These are phyloP conservation scores for Epichloe baconii DNA, from an alignment of 2,329 filamentous ascomycete species.

Conservation along the genomic window DNA sequence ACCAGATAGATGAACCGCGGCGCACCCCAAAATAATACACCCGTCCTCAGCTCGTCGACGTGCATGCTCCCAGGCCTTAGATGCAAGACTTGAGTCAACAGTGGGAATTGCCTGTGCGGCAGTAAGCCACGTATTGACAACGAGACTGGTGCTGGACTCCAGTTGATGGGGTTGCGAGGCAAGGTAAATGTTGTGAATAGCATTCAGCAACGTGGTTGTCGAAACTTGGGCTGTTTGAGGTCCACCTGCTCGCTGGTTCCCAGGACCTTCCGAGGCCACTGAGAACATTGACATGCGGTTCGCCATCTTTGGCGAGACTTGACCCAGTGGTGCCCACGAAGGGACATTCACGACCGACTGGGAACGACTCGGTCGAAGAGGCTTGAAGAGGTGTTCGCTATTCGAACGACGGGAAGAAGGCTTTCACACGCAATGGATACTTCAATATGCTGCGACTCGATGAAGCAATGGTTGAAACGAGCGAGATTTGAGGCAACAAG, in stretches of 20 bases:
- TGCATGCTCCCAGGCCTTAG: conserved; percentile 91
- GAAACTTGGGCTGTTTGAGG: conserved; percentile 71
- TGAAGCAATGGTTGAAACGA: not conserved
- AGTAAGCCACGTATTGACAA: conserved; percentile 92
- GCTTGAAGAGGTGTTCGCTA: not conserved
- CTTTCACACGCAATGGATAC: not conserved
- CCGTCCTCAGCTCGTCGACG: conserved; percentile 88
- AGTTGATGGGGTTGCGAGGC: conserved; percentile 71
- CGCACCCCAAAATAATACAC: conserved; percentile 78
- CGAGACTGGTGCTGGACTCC: conserved; percentile 80
- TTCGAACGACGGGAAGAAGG: not conserved
- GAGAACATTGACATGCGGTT: conserved; percentile 59
- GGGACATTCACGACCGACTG: conserved; percentile 26
- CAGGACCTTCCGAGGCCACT: conserved; percentile 49
- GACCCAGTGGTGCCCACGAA: conserved; percentile 18
- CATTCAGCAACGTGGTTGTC: conserved; percentile 84
- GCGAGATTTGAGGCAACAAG: not conserved
- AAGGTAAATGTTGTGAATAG: conserved; percentile 79
- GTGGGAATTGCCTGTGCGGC: conserved; percentile 59
- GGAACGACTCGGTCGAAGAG: not conserved
- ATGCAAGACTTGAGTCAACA: conserved; percentile 65
- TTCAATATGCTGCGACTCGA: not conserved
- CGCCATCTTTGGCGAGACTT: conserved; percentile 32
- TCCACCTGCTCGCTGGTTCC: conserved; percentile 42
- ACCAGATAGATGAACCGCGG: conserved; percentile 4